Evolutionary conservation across 1,284 basidiomycete genomes (phyloP).

Genomic region (Ceratobasidium theobromae): DNA sequence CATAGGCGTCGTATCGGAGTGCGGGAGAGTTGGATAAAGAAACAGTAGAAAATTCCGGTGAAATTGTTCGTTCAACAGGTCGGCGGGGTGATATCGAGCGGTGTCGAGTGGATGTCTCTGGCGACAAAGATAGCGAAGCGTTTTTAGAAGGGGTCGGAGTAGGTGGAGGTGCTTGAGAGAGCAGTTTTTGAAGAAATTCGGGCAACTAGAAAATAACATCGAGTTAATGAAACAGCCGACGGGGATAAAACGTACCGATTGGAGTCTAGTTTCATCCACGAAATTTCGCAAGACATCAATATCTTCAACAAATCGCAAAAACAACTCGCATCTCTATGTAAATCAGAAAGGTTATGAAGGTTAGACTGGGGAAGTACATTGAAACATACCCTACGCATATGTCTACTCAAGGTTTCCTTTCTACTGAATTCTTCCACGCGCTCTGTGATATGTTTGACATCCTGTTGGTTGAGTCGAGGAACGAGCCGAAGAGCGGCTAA

Average conservation of each 20-base stretch:
- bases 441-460: not conserved
- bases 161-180: not conserved
- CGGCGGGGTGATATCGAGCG: not conserved
- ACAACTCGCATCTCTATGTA: slow-evolving; percentile 21
- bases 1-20: slow-evolving; percentile 25
- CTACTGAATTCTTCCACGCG: slow-evolving; percentile 2
- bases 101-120: not conserved
- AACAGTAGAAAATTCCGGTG: slow-evolving; percentile 13
- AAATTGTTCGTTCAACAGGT: not conserved
- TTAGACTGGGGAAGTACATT: not conserved
- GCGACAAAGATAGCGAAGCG: not conserved
- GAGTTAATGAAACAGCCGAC: not conserved
- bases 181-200: slow-evolving; percentile 17
- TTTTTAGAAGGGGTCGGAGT: not conserved
- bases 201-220: not conserved
- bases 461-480: not conserved
- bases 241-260: not conserved
- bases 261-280: not conserved
- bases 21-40: slow-evolving; percentile 19
- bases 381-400: slow-evolving; percentile 10
- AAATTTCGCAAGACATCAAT: not conserved
- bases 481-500: slow-evolving; percentile 12
- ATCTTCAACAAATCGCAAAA: not conserved
- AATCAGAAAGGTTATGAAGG: not conserved
- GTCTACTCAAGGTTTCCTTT: not conserved